These are phyloP conservation scores for Metschnikowia lochheadii DNA, from an alignment of 805 yeast species.

Conservation along the genomic window DNA sequence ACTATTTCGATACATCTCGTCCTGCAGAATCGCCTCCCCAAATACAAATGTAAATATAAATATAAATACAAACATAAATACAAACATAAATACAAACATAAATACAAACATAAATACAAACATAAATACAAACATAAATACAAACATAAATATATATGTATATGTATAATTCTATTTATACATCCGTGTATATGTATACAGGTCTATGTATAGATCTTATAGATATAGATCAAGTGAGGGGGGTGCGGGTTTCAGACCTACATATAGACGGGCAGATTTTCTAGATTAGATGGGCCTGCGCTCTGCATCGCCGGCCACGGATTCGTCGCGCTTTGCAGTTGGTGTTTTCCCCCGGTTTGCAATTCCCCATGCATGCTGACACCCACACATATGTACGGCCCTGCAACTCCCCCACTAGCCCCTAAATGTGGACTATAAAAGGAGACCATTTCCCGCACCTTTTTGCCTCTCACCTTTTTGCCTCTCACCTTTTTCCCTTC, in stretches of 20 bases:
- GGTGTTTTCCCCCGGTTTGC: neutral
- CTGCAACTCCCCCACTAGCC: neutral
- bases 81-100: too few relatives aligned
- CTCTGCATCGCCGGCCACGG: neutral
- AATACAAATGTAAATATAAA: too few relatives aligned
- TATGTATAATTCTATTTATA: too few relatives aligned
- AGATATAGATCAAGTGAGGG: too few relatives aligned
- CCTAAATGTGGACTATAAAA: neutral
- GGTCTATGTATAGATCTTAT: neutral
- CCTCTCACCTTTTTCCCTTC: neutral
- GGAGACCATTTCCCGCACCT: neutral
- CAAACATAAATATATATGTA: too few relatives aligned
- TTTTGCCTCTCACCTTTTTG: neutral
- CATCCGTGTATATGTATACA: too few relatives aligned
- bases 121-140: too few relatives aligned
- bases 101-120: too few relatives aligned
- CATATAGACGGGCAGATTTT: neutral
- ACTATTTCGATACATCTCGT: too few relatives aligned
- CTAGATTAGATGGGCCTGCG: neutral
- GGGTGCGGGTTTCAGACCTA: neutral
- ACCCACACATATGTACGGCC: neutral
- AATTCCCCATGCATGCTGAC: neutral
- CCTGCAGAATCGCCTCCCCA: too few relatives aligned
- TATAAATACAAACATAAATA: too few relatives aligned
- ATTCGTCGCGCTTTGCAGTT: neutral